Percentiles rank a stretch among this genome's conserved stretches.
phyloP scores from a whole-genome alignment of 768 basidiomycete genomes.

The Boletus speciosus region DNA sequence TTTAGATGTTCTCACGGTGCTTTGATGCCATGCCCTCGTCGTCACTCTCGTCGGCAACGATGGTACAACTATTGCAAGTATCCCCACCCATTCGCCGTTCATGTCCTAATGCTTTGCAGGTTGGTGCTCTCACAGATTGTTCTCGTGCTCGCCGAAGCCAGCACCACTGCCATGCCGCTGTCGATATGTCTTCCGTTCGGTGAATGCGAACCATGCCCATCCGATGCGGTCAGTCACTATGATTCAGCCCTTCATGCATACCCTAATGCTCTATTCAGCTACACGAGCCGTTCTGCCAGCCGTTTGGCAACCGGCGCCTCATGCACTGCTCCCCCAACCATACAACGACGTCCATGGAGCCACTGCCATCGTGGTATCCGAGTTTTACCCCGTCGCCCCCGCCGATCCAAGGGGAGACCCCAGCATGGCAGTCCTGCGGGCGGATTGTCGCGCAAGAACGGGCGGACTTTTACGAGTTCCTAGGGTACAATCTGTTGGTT shows the following conservation, averaged over 20 bases:
- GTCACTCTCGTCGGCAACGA: background rate
- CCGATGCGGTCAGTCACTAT: slow-evolving; percentile 47
- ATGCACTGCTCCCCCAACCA: slow-evolving; percentile 65
- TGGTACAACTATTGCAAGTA: slow-evolving; percentile 13
- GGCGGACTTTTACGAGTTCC: slow-evolving; percentile 87
- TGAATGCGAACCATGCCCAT: slow-evolving; percentile 60
- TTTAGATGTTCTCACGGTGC: slow-evolving; percentile 25
- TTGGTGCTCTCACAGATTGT: slow-evolving; percentile 9
- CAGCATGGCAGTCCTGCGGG: slow-evolving; percentile 93
- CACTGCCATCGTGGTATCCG: slow-evolving; percentile 16
- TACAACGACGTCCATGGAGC: slow-evolving; percentile 22
- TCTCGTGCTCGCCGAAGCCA: slow-evolving; percentile 4
- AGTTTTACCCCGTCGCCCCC: slow-evolving; percentile 10
- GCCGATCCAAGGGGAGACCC: slow-evolving; percentile 48
- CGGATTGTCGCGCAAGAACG: slow-evolving; percentile 77
- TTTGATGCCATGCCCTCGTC: slow-evolving; percentile 10
- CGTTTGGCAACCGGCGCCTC: slow-evolving; percentile 90
- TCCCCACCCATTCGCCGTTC: background rate
- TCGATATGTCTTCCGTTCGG: slow-evolving; percentile 53
- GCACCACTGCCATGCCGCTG: slow-evolving; percentile 3
- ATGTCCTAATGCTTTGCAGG: slow-evolving; percentile 5
- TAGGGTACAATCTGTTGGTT: slow-evolving; percentile 79
- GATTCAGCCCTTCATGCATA: slow-evolving; percentile 1
- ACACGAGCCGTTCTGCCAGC: slow-evolving; percentile 86
- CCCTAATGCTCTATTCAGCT: slow-evolving; percentile 44